phyloP scores from a whole-genome alignment of 202 grass and related monocot genomes.

The Saccharum hybrid region DNA sequence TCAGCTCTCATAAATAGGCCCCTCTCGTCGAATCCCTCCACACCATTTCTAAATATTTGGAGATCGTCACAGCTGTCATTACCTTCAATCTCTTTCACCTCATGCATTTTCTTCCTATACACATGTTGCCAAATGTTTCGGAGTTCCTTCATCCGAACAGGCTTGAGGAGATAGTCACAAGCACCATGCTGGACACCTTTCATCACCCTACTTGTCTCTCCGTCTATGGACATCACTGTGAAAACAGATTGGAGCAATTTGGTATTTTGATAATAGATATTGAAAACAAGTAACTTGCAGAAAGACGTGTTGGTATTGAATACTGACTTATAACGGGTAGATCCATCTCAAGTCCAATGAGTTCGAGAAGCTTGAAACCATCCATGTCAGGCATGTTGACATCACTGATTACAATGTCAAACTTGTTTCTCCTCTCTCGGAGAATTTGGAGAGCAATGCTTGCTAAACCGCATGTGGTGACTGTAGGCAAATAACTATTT shows the following conservation, averaged over 20 bases:
- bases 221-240: conserved; percentile 99
- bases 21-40: conserved; percentile 77
- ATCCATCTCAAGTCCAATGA: conserved; percentile 98
- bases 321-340: conserved; percentile 97
- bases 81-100: conserved; percentile 88
- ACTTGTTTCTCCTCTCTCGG: conserved; percentile 82
- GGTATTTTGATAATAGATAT: conserved; percentile 48
- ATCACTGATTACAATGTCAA: conserved; percentile 98
- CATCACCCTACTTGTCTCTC: conserved; percentile 99
- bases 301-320: conserved; percentile 39
- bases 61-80: conserved; percentile 76
- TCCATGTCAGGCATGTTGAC: conserved; percentile 99
- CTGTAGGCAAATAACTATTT: conserved; percentile 54
- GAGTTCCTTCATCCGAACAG: conserved; percentile 98
- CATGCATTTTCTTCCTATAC: conserved; percentile 95
- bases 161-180: conserved; percentile 97
- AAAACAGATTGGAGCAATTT: conserved; percentile 53
- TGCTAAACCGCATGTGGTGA: conserved; percentile 91
- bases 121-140: conserved; percentile 99
- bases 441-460: conserved; percentile 84
- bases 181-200: conserved; percentile 99
- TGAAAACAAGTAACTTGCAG: conserved; percentile 37
- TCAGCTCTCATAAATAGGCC: conserved; percentile 56
- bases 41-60: conserved; percentile 66
- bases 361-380: conserved; percentile 98